Base-by-base conservation (phyloP, 2,329 filamentous ascomycete species). In the Trichophyton simii region DNA sequence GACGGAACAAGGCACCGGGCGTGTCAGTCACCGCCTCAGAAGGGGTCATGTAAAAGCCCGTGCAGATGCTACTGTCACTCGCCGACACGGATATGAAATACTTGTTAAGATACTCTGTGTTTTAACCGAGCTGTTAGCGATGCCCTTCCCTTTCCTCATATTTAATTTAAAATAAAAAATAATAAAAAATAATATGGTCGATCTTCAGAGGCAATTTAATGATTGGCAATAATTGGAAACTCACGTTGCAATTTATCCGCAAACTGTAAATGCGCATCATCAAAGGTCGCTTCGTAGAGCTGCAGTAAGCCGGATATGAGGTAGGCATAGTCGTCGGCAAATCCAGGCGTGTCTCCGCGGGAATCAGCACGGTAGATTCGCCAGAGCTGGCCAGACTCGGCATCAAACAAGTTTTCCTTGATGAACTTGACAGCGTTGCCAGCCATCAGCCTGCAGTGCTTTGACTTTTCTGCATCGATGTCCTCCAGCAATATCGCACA, bases 291-390 rank as follows among this genome's bases (percentile, higher is more conserved):
- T 71, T 92, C 86, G 70, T 95, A 95, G 31, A 97, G 81, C 66
- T 91, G 87, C 61, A 97, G 77, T 1, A 96, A 78, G 0, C 91
- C 92, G 58, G 87, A 83, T 58, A 91, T 88, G 46, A 97, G 73
- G 72, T 92, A 96, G 2, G 92, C 90, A 70, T 97, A 97, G 75
- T 99, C 94, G 68, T 97, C 94, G 0, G 92, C 89, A 73, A 97
- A 95, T 0, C 83, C 91, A 44, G 80, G 79, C 0, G 84, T 85
- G 18, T 83, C 79, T 31, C 86, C 85, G 7, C 83, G 79, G 1
- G 83, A 77, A 15, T 74, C 82, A 63, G 86, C 83, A 34, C 84
- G 83, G 74, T 87, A 95, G 48, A 92, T 83, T 58, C 91, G 83
- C 70, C 86, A 88, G 15, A 97, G 76, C 2, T 82, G 81, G 55